phyloP scores from a whole-genome alignment of 441 rosid species.

The California macrophylla region DNA sequence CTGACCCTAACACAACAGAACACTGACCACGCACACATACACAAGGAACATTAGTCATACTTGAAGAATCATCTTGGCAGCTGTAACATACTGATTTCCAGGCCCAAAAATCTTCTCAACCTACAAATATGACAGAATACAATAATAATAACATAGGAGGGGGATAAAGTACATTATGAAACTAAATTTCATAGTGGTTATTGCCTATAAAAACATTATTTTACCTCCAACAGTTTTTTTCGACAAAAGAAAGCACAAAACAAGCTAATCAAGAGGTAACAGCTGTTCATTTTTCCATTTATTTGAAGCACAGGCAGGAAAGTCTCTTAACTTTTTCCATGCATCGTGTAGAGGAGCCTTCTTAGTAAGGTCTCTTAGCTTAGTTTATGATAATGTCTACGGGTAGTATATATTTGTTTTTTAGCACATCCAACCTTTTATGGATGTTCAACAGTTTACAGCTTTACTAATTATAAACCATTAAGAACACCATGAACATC shows the following conservation, averaged over 20 bases:
- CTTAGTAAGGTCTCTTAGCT: not conserved
- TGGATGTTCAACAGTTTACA: not conserved
- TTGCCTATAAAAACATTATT: not conserved
- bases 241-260: not conserved
- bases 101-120: constrained; percentile 91
- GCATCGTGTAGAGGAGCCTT: not conserved
- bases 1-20: not conserved
- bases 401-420: not conserved
- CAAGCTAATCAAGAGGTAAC: not conserved
- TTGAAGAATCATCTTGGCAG: constrained; percentile 92
- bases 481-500: not conserved
- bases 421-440: not conserved
- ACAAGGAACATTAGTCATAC: constrained; percentile 28
- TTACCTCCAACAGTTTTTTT: not conserved
- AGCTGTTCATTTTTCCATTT: not conserved
- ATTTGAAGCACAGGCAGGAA: not conserved
- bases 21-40: not conserved
- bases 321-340: not conserved
- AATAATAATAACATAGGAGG: not conserved
- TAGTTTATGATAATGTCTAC: not conserved
- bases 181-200: not conserved
- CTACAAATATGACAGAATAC: constrained; percentile 27
- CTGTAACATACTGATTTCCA: constrained; percentile 87
- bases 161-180: not conserved
- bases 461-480: not conserved